These are phyloP conservation scores for Macrocybe gigantea DNA, from an alignment of 768 basidiomycete genomes.

Conservation along the genomic window DNA sequence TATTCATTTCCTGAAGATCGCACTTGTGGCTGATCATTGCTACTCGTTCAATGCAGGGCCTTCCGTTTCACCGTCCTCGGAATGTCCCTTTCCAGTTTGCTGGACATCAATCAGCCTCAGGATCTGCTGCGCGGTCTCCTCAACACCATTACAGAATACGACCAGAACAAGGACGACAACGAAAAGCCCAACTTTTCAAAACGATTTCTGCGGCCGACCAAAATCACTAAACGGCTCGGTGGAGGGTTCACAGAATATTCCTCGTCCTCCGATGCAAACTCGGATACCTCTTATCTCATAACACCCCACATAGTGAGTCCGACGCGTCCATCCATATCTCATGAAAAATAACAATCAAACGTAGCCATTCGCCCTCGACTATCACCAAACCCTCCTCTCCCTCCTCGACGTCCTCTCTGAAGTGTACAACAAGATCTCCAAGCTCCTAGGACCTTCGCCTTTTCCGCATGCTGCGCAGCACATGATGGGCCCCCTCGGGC, in stretches of 20 bases:
- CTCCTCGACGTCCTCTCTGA: slow-evolving; percentile 87
- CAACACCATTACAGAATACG: slow-evolving; percentile 70
- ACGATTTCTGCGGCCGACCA: slow-evolving; percentile 20
- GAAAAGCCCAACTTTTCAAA: slow-evolving; percentile 66
- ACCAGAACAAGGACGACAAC: slow-evolving; percentile 68
- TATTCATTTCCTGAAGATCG: slow-evolving; percentile 1
- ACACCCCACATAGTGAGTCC: slow-evolving; percentile 66
- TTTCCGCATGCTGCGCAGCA: slow-evolving; percentile 60
- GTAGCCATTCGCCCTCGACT: slow-evolving; percentile 89
- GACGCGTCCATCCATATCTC: background rate
- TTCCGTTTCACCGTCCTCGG: slow-evolving; percentile 80
- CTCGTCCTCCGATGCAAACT: slow-evolving; percentile 49
- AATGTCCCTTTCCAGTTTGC: slow-evolving; percentile 76
- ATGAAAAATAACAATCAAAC: slow-evolving; percentile 1
- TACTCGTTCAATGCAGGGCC: slow-evolving; percentile 42
- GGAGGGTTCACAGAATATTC: slow-evolving; percentile 54
- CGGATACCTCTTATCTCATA: slow-evolving; percentile 66
- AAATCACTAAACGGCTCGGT: slow-evolving; percentile 43
- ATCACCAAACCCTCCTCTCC: slow-evolving; percentile 83
- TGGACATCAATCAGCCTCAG: slow-evolving; percentile 75
- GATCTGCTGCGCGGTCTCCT: slow-evolving; percentile 76
- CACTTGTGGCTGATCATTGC: background rate
- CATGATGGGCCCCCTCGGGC: slow-evolving; percentile 74
- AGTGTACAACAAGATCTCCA: slow-evolving; percentile 82
- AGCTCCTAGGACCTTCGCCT: slow-evolving; percentile 77